Conservation (phyloP, 1,284 basidiomycete species). For the Marasmius tenuissimus region DNA sequence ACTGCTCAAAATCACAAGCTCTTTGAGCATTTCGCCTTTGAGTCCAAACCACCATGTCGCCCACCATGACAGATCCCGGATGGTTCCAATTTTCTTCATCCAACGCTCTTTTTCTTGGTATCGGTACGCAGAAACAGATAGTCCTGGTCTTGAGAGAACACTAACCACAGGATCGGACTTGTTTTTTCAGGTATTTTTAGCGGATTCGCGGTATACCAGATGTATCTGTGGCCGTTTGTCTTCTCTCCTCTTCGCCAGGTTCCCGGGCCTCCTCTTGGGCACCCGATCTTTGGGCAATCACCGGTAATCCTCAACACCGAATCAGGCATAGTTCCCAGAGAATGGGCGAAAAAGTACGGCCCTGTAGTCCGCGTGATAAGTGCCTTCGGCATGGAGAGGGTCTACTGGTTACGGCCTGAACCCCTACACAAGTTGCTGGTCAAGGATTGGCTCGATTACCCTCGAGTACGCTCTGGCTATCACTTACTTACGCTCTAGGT, state of each 20-base stretch:
- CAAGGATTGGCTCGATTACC: constrained; percentile 47
- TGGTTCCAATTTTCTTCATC: not conserved
- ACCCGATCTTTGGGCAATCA: constrained; percentile 29
- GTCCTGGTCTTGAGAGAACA: too few species aligned
- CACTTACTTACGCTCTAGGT: not conserved
- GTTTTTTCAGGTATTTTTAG: not conserved
- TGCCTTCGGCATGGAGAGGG: constrained; percentile 43
- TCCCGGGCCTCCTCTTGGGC: constrained; percentile 31
- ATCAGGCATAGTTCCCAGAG: constrained; percentile 42
- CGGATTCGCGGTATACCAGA: constrained; percentile 17
- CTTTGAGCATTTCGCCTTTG: not conserved
- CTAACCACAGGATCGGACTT: too few species aligned
- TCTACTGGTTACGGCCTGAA: constrained; percentile 44
- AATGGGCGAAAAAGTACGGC: constrained; percentile 46
- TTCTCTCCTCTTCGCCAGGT: constrained; percentile 32
- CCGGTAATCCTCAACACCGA: constrained; percentile 29
- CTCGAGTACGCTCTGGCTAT: constrained; percentile 33
- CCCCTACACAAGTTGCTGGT: constrained; percentile 45
- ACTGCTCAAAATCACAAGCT: not conserved
- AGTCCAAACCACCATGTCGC: not conserved
- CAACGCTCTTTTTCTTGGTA: not conserved
- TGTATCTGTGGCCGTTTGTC: constrained; percentile 29
- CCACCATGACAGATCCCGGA: not conserved
- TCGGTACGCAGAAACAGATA: too few species aligned
- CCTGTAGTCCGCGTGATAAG: constrained; percentile 43